Conservation (phyloP, 2,329 filamentous ascomycete genomes). For the Beauveria scarabaeidicola region DNA sequence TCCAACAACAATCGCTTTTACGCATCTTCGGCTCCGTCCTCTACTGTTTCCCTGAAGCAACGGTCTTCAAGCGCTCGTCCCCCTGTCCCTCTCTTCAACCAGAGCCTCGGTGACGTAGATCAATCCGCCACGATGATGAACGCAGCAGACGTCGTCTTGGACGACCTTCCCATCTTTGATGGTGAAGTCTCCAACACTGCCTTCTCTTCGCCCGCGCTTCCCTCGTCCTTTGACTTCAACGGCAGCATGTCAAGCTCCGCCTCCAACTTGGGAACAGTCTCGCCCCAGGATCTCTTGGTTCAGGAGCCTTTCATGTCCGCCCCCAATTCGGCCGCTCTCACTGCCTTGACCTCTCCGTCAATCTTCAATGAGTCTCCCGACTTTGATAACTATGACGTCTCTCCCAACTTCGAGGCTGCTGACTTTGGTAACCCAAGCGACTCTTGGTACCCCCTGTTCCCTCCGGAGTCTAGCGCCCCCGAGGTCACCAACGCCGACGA, state of each 20-base stretch:
- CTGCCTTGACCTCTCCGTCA: conserved; percentile 79
- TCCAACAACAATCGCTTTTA: conserved; percentile 54
- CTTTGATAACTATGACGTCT: conserved; percentile 67
- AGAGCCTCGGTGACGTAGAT: conserved; percentile 46
- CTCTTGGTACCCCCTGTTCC: conserved; percentile 68
- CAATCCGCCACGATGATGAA: conserved; percentile 38
- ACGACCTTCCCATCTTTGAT: conserved; percentile 50
- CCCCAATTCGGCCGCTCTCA: conserved; percentile 74
- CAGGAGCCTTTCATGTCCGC: conserved; percentile 63
- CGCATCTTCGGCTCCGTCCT: conserved; percentile 57
- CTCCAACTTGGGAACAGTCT: conserved; percentile 62
- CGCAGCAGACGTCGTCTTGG: conserved; percentile 46
- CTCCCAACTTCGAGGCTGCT: conserved; percentile 61
- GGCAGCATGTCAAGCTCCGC: conserved; percentile 39
- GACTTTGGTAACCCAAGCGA: conserved; percentile 45
- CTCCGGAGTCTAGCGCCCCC: conserved; percentile 33
- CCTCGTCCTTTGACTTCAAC: conserved; percentile 42
- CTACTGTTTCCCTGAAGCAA: conserved; percentile 48
- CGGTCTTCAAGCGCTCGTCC: conserved; percentile 48
- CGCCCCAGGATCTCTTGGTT: conserved; percentile 71
- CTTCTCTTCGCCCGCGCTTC: conserved; percentile 46
- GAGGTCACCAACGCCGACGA: conserved; percentile 24
- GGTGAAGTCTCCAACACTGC: conserved; percentile 38
- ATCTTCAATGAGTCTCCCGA: conserved; percentile 68
- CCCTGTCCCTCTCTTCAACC: conserved; percentile 63